phyloP scores from a whole-genome alignment of 495 filamentous ascomycete genomes.

The Viridothelium virens region DNA sequence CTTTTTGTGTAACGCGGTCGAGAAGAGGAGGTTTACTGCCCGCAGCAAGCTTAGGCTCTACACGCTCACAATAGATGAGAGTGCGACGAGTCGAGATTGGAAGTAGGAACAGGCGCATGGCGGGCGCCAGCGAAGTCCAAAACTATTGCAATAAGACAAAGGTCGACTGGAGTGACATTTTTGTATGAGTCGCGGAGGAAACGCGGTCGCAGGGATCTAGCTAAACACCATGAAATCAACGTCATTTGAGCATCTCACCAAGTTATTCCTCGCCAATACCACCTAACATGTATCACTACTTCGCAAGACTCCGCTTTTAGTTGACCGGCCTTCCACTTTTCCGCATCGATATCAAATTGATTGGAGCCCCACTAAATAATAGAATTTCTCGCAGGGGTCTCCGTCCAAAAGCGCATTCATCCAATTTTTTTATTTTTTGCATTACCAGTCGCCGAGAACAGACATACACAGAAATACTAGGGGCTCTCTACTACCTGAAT shows the following conservation, averaged over 20 bases:
- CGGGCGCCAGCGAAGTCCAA: slow-evolving; percentile 12
- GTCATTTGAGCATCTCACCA: not conserved
- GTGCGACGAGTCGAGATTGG: slow-evolving; percentile 85
- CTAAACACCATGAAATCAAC: not conserved
- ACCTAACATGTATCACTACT: no score
- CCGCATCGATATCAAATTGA: no score
- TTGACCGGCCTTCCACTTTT: not conserved
- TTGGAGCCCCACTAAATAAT: no score
- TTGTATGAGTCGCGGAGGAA: not conserved
- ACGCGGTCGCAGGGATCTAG: not conserved
- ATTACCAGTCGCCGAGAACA: no score
- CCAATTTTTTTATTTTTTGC: no score
- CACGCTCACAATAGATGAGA: slow-evolving; percentile 84
- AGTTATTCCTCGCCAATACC: not conserved
- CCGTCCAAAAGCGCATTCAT: no score
- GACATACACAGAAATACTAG: no score
- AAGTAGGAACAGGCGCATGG: slow-evolving; percentile 91
- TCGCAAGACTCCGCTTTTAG: not conserved
- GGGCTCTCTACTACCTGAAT: no score
- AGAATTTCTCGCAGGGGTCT: no score
- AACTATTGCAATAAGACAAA: not conserved
- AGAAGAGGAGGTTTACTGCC: slow-evolving; percentile 45
- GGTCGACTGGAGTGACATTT: not conserved
- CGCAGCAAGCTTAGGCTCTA: slow-evolving; percentile 42
- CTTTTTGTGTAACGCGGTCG: slow-evolving; percentile 60